A percentile compares a stretch with the other conserved stretches of the same genome.
Conservation (phyloP, 2,329 filamentous ascomycete genomes). For the Arthroderma uncinatum region DNA sequence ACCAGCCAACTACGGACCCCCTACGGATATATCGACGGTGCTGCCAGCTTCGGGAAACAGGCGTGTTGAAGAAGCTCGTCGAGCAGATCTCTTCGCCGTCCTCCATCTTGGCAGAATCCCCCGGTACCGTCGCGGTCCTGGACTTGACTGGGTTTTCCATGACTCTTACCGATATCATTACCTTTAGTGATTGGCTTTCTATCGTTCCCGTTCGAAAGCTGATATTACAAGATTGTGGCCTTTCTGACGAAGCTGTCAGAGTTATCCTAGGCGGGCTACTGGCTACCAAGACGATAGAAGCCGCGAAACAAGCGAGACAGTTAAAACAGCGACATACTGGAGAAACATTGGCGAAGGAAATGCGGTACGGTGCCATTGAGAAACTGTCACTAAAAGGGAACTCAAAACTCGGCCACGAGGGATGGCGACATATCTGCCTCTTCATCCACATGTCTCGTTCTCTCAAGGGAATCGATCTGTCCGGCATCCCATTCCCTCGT, state of each 20-base stretch:
- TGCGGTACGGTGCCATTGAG: conserved; percentile 60
- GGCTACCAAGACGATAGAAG: conserved; percentile 59
- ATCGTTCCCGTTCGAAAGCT: conserved; percentile 84
- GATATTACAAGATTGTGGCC: conserved; percentile 72
- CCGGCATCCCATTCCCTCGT: conserved; percentile 65
- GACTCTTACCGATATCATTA: conserved; percentile 71
- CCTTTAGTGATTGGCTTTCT: conserved; percentile 84
- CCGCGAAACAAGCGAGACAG: conserved; percentile 40
- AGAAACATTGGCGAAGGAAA: conserved; percentile 30
- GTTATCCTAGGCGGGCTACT: conserved; percentile 78
- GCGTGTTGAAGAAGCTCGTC: conserved; percentile 81
- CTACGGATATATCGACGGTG: conserved; percentile 87
- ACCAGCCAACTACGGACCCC: conserved; percentile 75
- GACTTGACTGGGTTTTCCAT: conserved; percentile 78
- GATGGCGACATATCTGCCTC: conserved; percentile 81
- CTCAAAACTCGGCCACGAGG: conserved; percentile 65
- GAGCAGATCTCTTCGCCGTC: conserved; percentile 67
- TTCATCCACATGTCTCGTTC: conserved; percentile 86
- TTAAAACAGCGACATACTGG: background rate
- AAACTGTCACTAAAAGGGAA: conserved; percentile 85
- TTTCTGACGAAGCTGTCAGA: conserved; percentile 76
- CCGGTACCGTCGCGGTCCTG: conserved; percentile 69
- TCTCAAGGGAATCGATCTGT: conserved; percentile 75
- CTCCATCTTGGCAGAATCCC: conserved; percentile 51
- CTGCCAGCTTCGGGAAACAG: conserved; percentile 85